Evolutionary conservation across 2,329 filamentous ascomycete genomes (phyloP).

Genomic region (Diplodia corticola): DNA sequence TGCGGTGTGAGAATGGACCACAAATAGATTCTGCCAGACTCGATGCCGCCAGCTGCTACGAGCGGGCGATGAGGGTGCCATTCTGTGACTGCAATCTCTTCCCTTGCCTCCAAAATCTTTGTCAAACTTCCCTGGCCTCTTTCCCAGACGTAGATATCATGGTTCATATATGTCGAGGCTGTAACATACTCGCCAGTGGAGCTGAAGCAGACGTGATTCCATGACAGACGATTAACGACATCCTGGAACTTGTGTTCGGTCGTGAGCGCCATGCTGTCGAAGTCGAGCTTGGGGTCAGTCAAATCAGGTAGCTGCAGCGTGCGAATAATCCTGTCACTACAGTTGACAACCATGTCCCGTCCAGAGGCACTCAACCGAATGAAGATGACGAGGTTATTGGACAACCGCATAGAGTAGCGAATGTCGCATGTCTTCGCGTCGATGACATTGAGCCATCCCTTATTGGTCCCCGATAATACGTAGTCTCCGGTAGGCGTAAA

Average conservation of each 20-base stretch:
- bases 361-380: slow-evolving; percentile 83
- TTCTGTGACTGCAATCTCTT: slow-evolving; percentile 93
- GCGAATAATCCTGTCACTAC: slow-evolving; percentile 90
- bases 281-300: slow-evolving; percentile 63
- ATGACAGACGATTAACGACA: slow-evolving; percentile 88
- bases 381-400: slow-evolving; percentile 82
- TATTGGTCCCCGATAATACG: slow-evolving; percentile 89
- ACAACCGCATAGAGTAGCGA: slow-evolving; percentile 87
- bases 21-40: slow-evolving; percentile 89
- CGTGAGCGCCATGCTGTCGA: slow-evolving; percentile 83
- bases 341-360: slow-evolving; percentile 85
- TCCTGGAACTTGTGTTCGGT: slow-evolving; percentile 99
- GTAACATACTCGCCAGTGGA: slow-evolving; percentile 93
- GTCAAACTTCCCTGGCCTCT: slow-evolving; percentile 88
- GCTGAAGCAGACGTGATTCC: slow-evolving; percentile 97
- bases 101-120: slow-evolving; percentile 94
- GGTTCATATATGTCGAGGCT: slow-evolving; percentile 96
- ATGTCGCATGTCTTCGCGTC: slow-evolving; percentile 77
- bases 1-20: slow-evolving; percentile 96
- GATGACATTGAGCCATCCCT: slow-evolving; percentile 95
- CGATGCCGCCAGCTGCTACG: slow-evolving; percentile 86
- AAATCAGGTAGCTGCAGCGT: slow-evolving; percentile 87
- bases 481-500: slow-evolving; percentile 85
- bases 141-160: slow-evolving; percentile 98
- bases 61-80: slow-evolving; percentile 91